These are phyloP conservation scores for Alternaria metachromatica DNA, from an alignment of 2,329 filamentous ascomycete genomes.

Conservation along the genomic window DNA sequence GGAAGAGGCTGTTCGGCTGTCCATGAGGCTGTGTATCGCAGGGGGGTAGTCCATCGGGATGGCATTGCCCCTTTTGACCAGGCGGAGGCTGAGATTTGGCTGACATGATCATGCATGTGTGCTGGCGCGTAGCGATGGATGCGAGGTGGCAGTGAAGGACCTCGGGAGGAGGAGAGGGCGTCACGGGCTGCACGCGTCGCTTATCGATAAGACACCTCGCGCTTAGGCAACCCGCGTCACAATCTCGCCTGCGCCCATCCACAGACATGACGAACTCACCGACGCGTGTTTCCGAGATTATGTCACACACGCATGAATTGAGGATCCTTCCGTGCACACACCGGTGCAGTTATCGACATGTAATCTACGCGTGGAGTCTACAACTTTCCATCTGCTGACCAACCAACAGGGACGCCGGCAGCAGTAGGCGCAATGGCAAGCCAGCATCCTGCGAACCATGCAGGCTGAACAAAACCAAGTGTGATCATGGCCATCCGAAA, in stretches of 20 bases:
- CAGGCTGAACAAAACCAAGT: constrained; percentile 43
- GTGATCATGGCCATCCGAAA: constrained; percentile 41
- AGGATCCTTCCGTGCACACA: background rate
- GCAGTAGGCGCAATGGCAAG: constrained; percentile 42
- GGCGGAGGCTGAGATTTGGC: background rate
- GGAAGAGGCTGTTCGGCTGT: background rate
- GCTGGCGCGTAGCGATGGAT: background rate
- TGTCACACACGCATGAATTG: background rate
- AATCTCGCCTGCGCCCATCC: background rate
- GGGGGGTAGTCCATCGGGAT: fast-evolving
- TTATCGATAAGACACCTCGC: background rate
- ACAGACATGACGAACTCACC: background rate
- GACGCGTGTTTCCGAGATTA: background rate
- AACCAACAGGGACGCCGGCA: constrained; percentile 27
- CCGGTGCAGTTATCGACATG: background rate
- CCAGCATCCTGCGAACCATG: constrained; percentile 45
- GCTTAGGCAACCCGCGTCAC: background rate
- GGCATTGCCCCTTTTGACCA: background rate
- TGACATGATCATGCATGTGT: background rate
- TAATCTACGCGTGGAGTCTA: background rate
- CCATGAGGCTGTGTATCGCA: background rate
- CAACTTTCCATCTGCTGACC: constrained; percentile 12
- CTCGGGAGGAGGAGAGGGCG: background rate
- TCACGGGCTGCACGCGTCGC: background rate
- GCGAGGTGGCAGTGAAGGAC: background rate